These are phyloP conservation scores for Lophium mytilinum DNA, from an alignment of 495 filamentous ascomycete species.

Conservation along the genomic window DNA sequence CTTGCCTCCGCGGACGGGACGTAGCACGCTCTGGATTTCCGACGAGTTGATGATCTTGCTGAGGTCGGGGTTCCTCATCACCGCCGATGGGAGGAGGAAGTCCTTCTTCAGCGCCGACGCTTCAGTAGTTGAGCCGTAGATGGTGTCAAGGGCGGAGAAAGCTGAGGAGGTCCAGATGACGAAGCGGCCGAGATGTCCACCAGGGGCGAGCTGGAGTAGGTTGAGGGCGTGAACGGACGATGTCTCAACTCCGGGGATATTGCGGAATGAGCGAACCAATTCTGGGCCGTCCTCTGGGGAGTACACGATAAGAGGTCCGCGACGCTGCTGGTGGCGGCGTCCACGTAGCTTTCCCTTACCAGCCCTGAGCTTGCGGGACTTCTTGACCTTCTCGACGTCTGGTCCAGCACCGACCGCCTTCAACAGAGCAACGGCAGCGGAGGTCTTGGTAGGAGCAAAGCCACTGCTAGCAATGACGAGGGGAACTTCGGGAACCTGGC, in stretches of 20 bases:
- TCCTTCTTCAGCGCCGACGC: constrained; percentile 91
- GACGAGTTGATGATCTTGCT: constrained; percentile 96
- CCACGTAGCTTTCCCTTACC: constrained; percentile 96
- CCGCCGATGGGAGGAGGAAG: constrained; percentile 85
- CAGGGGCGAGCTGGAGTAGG: constrained; percentile 96
- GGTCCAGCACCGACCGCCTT: constrained; percentile 81
- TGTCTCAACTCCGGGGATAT: constrained; percentile 97
- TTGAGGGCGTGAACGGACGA: constrained; percentile 90
- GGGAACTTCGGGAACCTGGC: constrained; percentile 87
- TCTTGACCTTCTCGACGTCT: constrained; percentile 89
- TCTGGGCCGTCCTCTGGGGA: constrained; percentile 88
- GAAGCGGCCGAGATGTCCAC: constrained; percentile 98
- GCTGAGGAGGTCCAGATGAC: constrained; percentile 96
- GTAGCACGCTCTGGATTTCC: constrained; percentile 91
- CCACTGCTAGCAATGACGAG: constrained; percentile 86
- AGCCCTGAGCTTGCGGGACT: constrained; percentile 86
- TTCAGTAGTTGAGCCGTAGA: constrained; percentile 86
- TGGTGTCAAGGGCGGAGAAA: constrained; percentile 87
- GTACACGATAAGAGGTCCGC: constrained; percentile 94
- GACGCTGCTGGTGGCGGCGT: constrained; percentile 92
- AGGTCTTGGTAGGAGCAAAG: constrained; percentile 81
- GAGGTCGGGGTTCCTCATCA: constrained; percentile 86
- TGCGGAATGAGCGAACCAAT: constrained; percentile 87
- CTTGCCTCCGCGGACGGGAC: constrained; percentile 78
- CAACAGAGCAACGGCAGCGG: constrained; percentile 75